Evolutionary conservation across 257 asterid species (phyloP).

Genomic region (Nicotiana sylvestris): DNA sequence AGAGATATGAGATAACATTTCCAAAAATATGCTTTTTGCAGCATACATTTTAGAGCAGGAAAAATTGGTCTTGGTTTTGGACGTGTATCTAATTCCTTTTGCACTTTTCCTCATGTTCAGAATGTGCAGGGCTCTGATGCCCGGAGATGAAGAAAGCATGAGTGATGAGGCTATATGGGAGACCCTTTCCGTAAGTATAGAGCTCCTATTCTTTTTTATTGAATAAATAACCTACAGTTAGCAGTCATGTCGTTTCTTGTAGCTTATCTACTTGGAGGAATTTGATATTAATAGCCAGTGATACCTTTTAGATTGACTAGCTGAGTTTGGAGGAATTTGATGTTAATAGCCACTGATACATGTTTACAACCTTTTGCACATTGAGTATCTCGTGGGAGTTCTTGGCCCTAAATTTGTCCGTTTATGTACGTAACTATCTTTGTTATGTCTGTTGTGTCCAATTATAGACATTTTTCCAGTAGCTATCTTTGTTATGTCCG

Average conservation of each 20-base stretch:
- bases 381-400: no score
- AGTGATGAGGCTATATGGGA: conserved; percentile 96
- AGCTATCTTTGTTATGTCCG: no score
- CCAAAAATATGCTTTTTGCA: background rate
- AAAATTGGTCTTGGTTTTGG: background rate
- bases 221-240: background rate
- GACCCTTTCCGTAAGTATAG: conserved; percentile 88
- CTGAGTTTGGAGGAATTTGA: background rate
- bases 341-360: no score
- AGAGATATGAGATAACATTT: conserved; percentile 5
- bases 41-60: background rate
- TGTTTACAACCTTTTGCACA: no score
- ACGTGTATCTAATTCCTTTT: background rate
- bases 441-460: no score
- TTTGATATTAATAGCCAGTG: background rate
- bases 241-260: background rate
- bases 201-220: background rate
- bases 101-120: conserved; percentile 33
- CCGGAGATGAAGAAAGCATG: conserved; percentile 87
- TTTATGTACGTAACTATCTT: no score
- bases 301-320: background rate
- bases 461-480: no score
- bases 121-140: conserved; percentile 95
- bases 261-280: background rate
- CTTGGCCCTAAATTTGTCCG: no score